These are phyloP conservation scores for Tylopilus sp. DNA, from an alignment of 1,284 basidiomycete species.

Conservation along the genomic window DNA sequence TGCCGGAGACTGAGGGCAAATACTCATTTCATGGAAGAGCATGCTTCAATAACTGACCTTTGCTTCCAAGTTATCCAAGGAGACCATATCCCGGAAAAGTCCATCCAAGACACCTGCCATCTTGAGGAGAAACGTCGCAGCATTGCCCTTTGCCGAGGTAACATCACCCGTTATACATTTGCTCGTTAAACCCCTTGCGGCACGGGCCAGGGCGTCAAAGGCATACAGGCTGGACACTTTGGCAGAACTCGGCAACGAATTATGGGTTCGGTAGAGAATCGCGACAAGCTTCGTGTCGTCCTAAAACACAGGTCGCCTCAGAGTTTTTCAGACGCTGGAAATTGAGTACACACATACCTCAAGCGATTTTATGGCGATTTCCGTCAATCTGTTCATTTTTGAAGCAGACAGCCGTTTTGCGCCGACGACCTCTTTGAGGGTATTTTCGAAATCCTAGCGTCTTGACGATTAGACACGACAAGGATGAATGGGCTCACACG, in stretches of 20 bases:
- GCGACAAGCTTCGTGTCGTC: constrained; percentile 83
- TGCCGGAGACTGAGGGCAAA: constrained; percentile 5
- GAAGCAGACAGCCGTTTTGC: constrained; percentile 81
- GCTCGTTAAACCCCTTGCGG: constrained; percentile 64
- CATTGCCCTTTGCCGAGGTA: constrained; percentile 61
- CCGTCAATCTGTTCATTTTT: constrained; percentile 73
- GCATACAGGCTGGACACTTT: constrained; percentile 87
- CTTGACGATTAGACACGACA: constrained; percentile 5
- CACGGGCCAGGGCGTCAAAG: constrained; percentile 85
- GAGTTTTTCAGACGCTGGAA: constrained; percentile 1
- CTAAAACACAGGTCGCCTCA: constrained; percentile 37
- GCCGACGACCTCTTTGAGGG: constrained; percentile 74
- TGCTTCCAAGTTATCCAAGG: constrained; percentile 59
- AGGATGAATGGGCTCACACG: neutral
- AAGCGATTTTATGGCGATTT: constrained; percentile 70
- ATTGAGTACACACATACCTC: constrained; percentile 46
- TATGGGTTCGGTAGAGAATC: constrained; percentile 80
- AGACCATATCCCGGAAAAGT: constrained; percentile 76
- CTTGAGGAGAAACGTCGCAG: constrained; percentile 79
- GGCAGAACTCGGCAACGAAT: constrained; percentile 56
- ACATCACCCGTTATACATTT: constrained; percentile 60
- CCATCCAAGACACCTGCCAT: constrained; percentile 83
- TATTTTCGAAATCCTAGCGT: constrained; percentile 69
- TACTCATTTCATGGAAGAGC: constrained; percentile 9
- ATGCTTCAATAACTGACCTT: constrained; percentile 65